These are phyloP conservation scores for Akebia trifoliata DNA, from an alignment of 164 flowering plant genomes.

Conservation along the genomic window DNA sequence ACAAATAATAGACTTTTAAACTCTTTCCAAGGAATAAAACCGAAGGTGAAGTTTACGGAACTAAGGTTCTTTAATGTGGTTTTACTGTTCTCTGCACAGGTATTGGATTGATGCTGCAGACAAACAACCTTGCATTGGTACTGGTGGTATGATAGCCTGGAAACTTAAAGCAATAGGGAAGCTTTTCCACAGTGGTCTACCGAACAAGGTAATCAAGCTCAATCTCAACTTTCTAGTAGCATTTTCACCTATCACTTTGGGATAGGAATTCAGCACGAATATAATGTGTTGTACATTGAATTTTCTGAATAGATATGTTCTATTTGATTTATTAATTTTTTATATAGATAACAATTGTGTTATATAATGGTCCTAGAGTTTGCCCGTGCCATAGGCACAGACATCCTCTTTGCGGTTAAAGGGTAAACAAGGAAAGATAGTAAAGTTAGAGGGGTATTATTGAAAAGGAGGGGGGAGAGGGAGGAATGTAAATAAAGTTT, in stretches of 20 bases:
- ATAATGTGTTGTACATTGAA: background rate
- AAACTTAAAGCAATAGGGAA: conserved; percentile 76
- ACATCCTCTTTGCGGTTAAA: too few species aligned
- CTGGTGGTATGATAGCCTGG: conserved; percentile 96
- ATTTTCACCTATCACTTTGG: background rate
- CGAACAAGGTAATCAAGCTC: conserved; percentile 85
- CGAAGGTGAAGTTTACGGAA: background rate
- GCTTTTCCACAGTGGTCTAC: conserved; percentile 95
- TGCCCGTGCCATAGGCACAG: too few species aligned
- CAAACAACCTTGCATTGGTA: conserved; percentile 97
- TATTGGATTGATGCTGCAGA: conserved; percentile 98
- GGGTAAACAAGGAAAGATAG: too few species aligned
- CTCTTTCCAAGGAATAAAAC: background rate
- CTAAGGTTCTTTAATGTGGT: background rate
- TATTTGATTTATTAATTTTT: too few species aligned
- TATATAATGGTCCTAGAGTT: too few species aligned
- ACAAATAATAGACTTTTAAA: background rate
- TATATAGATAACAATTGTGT: too few species aligned
- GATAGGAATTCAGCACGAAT: background rate
- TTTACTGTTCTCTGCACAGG: conserved; percentile 29
- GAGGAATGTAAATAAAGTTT: too few species aligned
- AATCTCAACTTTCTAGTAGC: too few species aligned
- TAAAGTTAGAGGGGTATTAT: too few species aligned
- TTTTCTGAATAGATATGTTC: too few species aligned
- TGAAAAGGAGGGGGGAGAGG: too few species aligned